Evolutionary conservation across 2,329 filamentous ascomycete genomes (phyloP).

Genomic region (Aspergillus fumigatiaffinis): DNA sequence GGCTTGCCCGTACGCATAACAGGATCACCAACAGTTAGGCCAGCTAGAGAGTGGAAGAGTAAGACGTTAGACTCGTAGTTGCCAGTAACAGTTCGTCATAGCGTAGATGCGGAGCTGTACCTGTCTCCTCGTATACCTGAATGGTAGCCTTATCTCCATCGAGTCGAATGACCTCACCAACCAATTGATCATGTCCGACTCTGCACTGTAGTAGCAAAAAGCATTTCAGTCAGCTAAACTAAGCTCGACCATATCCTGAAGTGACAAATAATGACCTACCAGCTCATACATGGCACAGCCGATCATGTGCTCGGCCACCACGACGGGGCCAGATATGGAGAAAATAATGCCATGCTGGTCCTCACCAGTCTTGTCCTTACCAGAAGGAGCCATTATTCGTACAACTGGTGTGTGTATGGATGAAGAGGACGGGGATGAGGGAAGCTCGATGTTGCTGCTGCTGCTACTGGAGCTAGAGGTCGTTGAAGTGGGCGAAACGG

Average conservation of each 20-base stretch:
- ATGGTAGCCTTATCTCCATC: constrained; percentile 93
- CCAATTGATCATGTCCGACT: constrained; percentile 86
- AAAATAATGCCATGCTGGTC: constrained; percentile 63
- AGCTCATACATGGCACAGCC: constrained; percentile 99
- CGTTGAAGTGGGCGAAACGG: constrained; percentile 39
- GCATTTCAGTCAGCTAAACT: constrained; percentile 3
- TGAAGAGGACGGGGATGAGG: constrained; percentile 19
- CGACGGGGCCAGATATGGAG: constrained; percentile 79
- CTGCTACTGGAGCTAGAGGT: constrained; percentile 15
- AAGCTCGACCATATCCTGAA: constrained; percentile 1
- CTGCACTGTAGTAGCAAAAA: constrained; percentile 58
- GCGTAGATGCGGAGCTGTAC: constrained; percentile 43
- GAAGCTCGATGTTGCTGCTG: constrained; percentile 14
- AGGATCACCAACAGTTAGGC: constrained; percentile 92
- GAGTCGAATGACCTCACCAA: constrained; percentile 98
- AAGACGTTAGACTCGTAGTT: constrained; percentile 5
- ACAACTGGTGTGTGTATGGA: constrained; percentile 21
- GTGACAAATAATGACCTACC: constrained; percentile 50
- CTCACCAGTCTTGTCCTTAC: constrained; percentile 48
- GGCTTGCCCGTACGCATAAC: constrained; percentile 90
- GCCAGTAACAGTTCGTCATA: constrained; percentile 4
- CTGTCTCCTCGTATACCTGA: constrained; percentile 98
- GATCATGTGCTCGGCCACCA: constrained; percentile 96
- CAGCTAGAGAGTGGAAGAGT: constrained; percentile 49
- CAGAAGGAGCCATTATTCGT: constrained; percentile 42